Percentiles rank a stretch among this genome's conserved stretches.
These are phyloP conservation scores for Pichia rugopelliculosa DNA, from an alignment of 805 yeast species.

Conservation along the genomic window DNA sequence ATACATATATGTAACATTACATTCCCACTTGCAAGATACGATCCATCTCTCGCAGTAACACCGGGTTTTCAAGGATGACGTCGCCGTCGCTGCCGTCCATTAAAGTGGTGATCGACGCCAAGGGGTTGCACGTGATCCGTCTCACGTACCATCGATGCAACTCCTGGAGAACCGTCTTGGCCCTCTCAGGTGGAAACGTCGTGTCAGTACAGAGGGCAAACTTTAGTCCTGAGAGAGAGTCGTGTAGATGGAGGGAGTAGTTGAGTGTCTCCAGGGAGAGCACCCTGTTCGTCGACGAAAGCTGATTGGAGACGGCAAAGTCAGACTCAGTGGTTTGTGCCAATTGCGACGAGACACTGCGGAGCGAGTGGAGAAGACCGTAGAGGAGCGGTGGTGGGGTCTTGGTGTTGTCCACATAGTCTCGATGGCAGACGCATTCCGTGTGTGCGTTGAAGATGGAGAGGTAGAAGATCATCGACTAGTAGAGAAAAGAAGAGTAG, in stretches of 20 bases:
- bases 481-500: not conserved
- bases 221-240: not conserved
- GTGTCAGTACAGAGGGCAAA: not conserved
- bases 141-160: not conserved
- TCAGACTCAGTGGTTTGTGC: not conserved
- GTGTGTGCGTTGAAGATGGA: conserved; percentile 24
- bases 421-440: conserved; percentile 75
- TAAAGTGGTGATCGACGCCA: too few species aligned
- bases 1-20: too few species aligned
- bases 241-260: not conserved
- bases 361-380: conserved; percentile 75
- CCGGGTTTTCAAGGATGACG: too few species aligned
- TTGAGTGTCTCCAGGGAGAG: not conserved
- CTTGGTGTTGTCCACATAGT: conserved; percentile 32
- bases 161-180: not conserved
- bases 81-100: too few species aligned
- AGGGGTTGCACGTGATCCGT: not conserved
- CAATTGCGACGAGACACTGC: conserved; percentile 47
- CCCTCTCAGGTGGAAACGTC: not conserved
- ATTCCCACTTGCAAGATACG: too few species aligned
- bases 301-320: not conserved
- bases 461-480: not conserved
- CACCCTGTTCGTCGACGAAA: not conserved
- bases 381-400: conserved; percentile 41
- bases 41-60: too few species aligned